Evolutionary conservation across 768 basidiomycete genomes (phyloP).

Genomic region (Russula sp.): DNA sequence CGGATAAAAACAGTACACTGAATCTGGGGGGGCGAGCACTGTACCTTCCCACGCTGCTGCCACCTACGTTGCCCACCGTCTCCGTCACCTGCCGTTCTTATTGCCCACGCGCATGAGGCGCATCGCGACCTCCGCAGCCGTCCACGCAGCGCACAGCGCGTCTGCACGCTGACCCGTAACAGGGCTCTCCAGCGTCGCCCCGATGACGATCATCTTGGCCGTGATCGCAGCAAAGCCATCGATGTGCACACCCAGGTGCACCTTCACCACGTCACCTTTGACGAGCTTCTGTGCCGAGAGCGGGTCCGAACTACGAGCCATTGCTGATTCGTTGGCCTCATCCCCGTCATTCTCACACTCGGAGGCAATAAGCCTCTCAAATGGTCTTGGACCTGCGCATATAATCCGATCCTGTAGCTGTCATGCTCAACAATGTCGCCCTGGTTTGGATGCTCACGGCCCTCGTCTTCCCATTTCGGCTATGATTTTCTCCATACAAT

Average conservation of each 20-base stretch:
- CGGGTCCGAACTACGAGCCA: conserved; percentile 57
- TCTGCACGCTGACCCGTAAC: conserved; percentile 86
- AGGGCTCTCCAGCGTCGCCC: conserved; percentile 64
- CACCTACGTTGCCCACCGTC: conserved; percentile 67
- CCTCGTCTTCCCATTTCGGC: too few species aligned
- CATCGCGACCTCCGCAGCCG: conserved; percentile 89
- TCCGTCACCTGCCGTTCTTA: conserved; percentile 94
- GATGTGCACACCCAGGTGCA: conserved; percentile 95
- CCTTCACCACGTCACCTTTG: conserved; percentile 90
- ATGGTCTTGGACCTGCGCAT: too few species aligned
- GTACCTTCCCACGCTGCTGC: conserved; percentile 50
- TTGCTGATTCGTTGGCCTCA: too few species aligned
- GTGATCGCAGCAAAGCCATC: conserved; percentile 93
- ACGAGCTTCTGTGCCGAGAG: conserved; percentile 61
- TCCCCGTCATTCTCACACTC: too few species aligned
- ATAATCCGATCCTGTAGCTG: too few species aligned
- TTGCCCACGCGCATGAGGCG: conserved; percentile 85
- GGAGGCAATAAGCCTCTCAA: too few species aligned
- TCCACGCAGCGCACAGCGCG: conserved; percentile 89
- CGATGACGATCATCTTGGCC: conserved; percentile 90
- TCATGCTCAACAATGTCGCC: too few species aligned
- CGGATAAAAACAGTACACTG: too few species aligned
- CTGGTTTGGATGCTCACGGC: too few species aligned
- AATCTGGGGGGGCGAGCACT: too few species aligned
- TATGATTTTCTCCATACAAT: too few species aligned